Conservation (phyloP, 75 land plant genomes). For the Pinus tabuliformis region DNA sequence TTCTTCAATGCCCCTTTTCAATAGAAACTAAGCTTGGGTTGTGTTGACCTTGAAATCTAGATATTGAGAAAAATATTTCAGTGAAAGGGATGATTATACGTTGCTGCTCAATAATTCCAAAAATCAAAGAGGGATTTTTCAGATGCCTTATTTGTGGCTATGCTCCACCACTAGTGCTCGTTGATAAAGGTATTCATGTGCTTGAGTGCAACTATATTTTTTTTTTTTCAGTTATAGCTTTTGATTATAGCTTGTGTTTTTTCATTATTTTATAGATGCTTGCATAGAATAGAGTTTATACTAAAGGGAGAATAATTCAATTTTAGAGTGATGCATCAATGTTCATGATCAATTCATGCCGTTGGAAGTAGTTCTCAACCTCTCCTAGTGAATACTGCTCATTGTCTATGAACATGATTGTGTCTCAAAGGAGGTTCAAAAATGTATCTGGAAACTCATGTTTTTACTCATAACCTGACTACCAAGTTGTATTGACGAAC, state of each 20-base stretch:
- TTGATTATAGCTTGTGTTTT: background rate
- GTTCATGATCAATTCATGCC: background rate
- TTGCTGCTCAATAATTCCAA: constrained; percentile 93
- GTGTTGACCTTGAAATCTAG: constrained; percentile 24
- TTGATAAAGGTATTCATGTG: constrained; percentile 67
- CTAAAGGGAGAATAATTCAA: too few species aligned
- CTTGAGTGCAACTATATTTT: background rate
- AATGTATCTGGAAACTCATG: background rate
- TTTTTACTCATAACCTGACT: background rate
- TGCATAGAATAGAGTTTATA: background rate
- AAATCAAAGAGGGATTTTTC: constrained; percentile 91
- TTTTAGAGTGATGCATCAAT: background rate
- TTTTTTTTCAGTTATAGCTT: background rate
- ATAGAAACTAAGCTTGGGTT: background rate
- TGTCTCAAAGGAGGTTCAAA: background rate
- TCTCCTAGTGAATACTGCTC: background rate
- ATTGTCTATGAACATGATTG: background rate
- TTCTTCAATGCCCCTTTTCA: background rate
- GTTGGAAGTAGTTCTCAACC: background rate
- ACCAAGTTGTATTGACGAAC: constrained; percentile 81
- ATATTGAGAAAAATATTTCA: constrained; percentile 93
- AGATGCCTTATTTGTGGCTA: constrained; percentile 80
- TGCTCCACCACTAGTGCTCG: constrained; percentile 60
- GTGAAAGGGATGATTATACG: constrained; percentile 96
- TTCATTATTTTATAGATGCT: background rate